Conservation (phyloP, 768 basidiomycete species). For the Cytidiella melzeri region DNA sequence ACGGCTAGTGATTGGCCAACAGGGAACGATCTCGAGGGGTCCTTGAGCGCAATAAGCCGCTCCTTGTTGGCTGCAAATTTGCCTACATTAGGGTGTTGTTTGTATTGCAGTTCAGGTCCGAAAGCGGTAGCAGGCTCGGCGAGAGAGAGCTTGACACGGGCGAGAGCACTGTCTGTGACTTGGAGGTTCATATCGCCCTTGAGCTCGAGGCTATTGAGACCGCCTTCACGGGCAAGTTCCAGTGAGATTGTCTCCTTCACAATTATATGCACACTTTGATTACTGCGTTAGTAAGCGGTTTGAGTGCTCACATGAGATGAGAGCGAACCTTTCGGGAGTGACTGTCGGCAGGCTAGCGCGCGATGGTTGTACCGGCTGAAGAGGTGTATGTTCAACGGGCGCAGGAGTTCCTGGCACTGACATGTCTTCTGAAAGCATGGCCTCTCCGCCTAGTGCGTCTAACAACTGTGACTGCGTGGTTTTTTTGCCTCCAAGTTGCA, state of each 20-base stretch:
- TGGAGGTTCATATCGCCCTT: constrained; percentile 93
- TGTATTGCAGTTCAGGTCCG: constrained; percentile 80
- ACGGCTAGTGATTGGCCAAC: constrained; percentile 83
- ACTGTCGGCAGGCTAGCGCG: constrained; percentile 71
- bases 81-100: constrained; percentile 92
- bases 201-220: constrained; percentile 83
- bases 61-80: constrained; percentile 71
- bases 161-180: constrained; percentile 68
- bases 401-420: constrained; percentile 46
- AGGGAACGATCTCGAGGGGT: constrained; percentile 77
- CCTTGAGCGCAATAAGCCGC: constrained; percentile 76
- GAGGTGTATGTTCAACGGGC: constrained; percentile 35
- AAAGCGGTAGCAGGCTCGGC: constrained; percentile 49
- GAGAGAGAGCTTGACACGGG: constrained; percentile 68
- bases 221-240: constrained; percentile 84
- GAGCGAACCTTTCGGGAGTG: constrained; percentile 61
- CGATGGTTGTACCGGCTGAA: constrained; percentile 38
- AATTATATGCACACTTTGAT: constrained; percentile 70
- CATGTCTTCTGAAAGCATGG: constrained; percentile 48
- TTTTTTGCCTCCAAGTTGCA: constrained; percentile 95
- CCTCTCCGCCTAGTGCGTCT: constrained; percentile 81
- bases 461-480: constrained; percentile 83
- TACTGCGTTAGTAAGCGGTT: neutral
- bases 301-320: neutral
- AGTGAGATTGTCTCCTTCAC: constrained; percentile 82